Evolutionary conservation across 2,329 filamentous ascomycete species (phyloP).

Genomic region (Sporothrix sp.): DNA sequence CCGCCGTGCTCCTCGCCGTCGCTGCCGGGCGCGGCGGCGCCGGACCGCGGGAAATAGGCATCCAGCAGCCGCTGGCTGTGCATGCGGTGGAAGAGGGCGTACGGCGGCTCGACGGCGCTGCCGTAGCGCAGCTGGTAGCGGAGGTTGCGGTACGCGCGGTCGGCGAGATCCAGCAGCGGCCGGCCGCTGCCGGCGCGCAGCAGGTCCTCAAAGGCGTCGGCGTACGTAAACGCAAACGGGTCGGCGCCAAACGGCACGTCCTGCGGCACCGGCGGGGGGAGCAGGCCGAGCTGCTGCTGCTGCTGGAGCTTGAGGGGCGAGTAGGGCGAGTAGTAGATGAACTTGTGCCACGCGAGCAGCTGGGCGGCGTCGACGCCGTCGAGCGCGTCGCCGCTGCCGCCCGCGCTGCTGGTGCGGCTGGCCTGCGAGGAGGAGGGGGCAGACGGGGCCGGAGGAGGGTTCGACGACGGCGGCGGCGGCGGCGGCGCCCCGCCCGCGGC

Average conservation of each 20-base stretch:
- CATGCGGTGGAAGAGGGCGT: conserved; percentile 32
- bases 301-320: conserved; percentile 34
- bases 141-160: conserved; percentile 25
- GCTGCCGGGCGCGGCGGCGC: not conserved
- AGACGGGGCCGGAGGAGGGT: not conserved
- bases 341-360: conserved; percentile 25
- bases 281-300: conserved; percentile 20
- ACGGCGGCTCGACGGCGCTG: conserved; percentile 29
- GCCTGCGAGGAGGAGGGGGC: not conserved
- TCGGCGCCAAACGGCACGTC: conserved; percentile 32
- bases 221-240: conserved; percentile 37
- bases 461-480: not conserved
- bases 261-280: conserved; percentile 38
- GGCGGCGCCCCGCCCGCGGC: not conserved
- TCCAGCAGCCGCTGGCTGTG: conserved; percentile 29
- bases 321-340: conserved; percentile 32
- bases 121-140: conserved; percentile 17
- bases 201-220: conserved; percentile 50
- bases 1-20: conserved; percentile 16
- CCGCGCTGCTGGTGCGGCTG: not conserved
- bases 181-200: conserved; percentile 36
- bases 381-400: conserved; percentile 6
- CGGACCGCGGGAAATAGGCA: conserved; percentile 23
- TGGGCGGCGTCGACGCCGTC: conserved; percentile 16
- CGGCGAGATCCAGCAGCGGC: conserved; percentile 31